Percentiles rank a stretch among this genome's conserved stretches.
Evolutionary conservation across 805 yeast species (phyloP).

Genomic region (Hanseniaspora lindneri): DNA sequence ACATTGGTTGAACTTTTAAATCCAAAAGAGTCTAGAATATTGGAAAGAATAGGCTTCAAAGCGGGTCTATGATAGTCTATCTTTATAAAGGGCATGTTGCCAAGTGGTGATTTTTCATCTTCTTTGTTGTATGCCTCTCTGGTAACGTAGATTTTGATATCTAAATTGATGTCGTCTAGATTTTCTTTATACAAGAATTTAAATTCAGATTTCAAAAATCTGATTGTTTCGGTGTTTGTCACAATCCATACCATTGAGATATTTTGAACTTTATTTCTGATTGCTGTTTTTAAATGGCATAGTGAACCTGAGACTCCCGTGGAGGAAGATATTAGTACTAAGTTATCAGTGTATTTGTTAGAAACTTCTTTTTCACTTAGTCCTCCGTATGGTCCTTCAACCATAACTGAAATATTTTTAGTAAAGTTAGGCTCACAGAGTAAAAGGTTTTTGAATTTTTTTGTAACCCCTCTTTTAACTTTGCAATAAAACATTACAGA

Average conservation of each 20-base stretch:
- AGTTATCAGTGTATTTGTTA: constrained; percentile 29
- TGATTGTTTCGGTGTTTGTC: constrained; percentile 19
- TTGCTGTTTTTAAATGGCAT: constrained; percentile 16
- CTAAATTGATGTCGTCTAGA: constrained; percentile 56
- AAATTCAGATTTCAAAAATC: constrained; percentile 20
- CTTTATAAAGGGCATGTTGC: constrained; percentile 29
- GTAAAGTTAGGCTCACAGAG: constrained; percentile 19
- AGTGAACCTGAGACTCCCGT: constrained; percentile 39
- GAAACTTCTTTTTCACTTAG: constrained; percentile 26
- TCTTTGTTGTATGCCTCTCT: not conserved
- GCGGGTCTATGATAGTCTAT: constrained; percentile 39
- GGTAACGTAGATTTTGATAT: not conserved
- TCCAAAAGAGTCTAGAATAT: constrained; percentile 31
- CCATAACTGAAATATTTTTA: constrained; percentile 26
- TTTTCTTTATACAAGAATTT: constrained; percentile 4
- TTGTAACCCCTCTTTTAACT: constrained; percentile 44
- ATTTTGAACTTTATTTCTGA: constrained; percentile 15
- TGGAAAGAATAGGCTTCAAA: constrained; percentile 29
- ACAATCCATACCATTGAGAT: constrained; percentile 19
- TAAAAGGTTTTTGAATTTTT: constrained; percentile 28
- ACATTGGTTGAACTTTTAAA: constrained; percentile 36
- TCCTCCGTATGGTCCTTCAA: constrained; percentile 52
- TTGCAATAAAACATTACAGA: constrained; percentile 35
- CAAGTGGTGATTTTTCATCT: constrained; percentile 19
- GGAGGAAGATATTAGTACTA: constrained; percentile 37